phyloP scores from a whole-genome alignment of 345 rosid genomes.

The Dimocarpus longan region DNA sequence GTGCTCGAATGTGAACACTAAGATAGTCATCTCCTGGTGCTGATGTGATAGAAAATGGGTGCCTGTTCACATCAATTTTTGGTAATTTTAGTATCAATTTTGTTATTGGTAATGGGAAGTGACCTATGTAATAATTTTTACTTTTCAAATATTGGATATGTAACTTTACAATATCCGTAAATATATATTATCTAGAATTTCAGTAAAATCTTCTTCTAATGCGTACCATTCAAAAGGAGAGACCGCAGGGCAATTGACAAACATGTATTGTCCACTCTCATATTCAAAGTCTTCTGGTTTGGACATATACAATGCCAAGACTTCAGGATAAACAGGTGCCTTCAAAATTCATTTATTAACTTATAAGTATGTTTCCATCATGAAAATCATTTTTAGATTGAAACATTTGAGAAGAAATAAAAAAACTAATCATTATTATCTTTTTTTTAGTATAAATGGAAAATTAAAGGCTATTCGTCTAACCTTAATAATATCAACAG shows the following conservation, averaged over 20 bases:
- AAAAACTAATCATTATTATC: too few relatives aligned
- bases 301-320: slow-evolving; percentile 76
- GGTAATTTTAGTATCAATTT: neutral
- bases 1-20: slow-evolving; percentile 81
- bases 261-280: slow-evolving; percentile 95
- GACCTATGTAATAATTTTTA: too few relatives aligned
- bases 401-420: neutral
- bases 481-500: slow-evolving; percentile 79
- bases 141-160: too few relatives aligned
- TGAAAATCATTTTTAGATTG: neutral
- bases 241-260: slow-evolving; percentile 75
- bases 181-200: neutral
- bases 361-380: neutral
- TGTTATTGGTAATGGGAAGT: neutral
- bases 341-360: neutral
- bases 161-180: neutral
- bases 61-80: slow-evolving; percentile 41
- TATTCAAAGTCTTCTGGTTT: slow-evolving; percentile 83
- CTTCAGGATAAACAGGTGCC: slow-evolving; percentile 86
- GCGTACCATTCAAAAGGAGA: slow-evolving; percentile 79
- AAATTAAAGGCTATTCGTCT: too few relatives aligned
- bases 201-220: neutral
- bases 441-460: neutral
- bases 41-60: slow-evolving; percentile 91
- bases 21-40: slow-evolving; percentile 86